phyloP scores from a whole-genome alignment of 495 filamentous ascomycete species.

The Hypoxylon subgilvum region DNA sequence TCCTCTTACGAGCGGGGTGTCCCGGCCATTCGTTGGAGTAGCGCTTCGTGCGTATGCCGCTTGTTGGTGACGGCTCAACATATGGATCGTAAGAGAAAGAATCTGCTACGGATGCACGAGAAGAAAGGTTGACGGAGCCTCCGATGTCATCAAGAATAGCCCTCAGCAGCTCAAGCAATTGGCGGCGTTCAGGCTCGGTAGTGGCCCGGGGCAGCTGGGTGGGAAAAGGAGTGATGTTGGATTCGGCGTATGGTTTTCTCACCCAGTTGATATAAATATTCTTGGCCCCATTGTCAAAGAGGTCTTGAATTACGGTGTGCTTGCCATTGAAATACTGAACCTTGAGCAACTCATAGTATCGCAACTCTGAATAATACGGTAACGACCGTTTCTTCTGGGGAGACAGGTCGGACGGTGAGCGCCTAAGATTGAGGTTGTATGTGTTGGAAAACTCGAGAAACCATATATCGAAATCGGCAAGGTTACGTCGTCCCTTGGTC shows the following conservation, averaged over 20 bases:
- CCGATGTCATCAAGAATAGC: slow-evolving; percentile 30
- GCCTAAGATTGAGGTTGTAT: slow-evolving; percentile 36
- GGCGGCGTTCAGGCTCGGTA: slow-evolving; percentile 32
- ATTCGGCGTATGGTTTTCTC: slow-evolving; percentile 29
- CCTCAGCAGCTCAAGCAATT: slow-evolving; percentile 21
- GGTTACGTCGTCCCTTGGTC: slow-evolving; percentile 1
- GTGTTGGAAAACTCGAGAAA: slow-evolving; percentile 42
- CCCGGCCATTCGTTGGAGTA: slow-evolving; percentile 23
- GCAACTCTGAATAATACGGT: slow-evolving; percentile 31
- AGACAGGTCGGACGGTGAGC: slow-evolving; percentile 26
- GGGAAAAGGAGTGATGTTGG: slow-evolving; percentile 23
- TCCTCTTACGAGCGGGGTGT: slow-evolving; percentile 20
- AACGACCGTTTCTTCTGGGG: slow-evolving; percentile 17
- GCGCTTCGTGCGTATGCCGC: slow-evolving; percentile 16
- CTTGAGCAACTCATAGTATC: slow-evolving; percentile 33
- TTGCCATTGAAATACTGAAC: slow-evolving; percentile 30
- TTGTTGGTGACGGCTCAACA: slow-evolving; percentile 24
- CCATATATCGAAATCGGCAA: slow-evolving; percentile 36
- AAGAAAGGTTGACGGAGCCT: slow-evolving; percentile 11
- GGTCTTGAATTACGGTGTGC: slow-evolving; percentile 12
- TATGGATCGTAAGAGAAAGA: slow-evolving; percentile 1
- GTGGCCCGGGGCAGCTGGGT: slow-evolving; percentile 27
- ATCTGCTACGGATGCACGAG: slow-evolving; percentile 10
- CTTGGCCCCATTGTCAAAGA: slow-evolving; percentile 35
- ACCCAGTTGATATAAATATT: slow-evolving; percentile 39